A percentile compares a stretch with the other conserved stretches of the same genome.
These are phyloP conservation scores for Sporisorium graminicola DNA, from an alignment of 1,284 basidiomycete genomes.

Conservation along the genomic window DNA sequence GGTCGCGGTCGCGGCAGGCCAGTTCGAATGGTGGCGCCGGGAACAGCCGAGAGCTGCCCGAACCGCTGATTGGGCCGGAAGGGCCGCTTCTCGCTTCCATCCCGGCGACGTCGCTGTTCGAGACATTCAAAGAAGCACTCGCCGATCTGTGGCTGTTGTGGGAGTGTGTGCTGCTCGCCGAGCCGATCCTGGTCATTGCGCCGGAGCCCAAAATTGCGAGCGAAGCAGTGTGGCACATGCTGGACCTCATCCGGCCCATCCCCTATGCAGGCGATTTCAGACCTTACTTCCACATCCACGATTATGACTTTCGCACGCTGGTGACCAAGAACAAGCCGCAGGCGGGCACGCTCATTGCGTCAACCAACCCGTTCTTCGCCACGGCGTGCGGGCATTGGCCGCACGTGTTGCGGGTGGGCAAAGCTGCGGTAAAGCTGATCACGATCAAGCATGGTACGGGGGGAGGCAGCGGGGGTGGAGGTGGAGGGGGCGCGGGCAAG, in stretches of 20 bases:
- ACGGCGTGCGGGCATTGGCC: conserved; percentile 92
- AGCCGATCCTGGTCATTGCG: conserved; percentile 88
- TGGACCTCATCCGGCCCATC: conserved; percentile 88
- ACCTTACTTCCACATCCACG: conserved; percentile 96
- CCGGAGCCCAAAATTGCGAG: conserved; percentile 84
- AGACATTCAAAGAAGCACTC: conserved; percentile 71
- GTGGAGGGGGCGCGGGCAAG: conserved; percentile 1
- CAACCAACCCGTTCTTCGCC: conserved; percentile 94
- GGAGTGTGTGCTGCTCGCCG: conserved; percentile 78
- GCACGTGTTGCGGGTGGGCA: conserved; percentile 79
- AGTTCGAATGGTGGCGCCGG: not conserved
- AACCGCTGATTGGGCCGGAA: conserved; percentile 43
- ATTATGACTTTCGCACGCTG: conserved; percentile 81
- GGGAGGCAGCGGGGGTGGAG: not conserved
- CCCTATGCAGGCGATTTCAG: conserved; percentile 87
- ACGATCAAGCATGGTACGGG: conserved; percentile 33
- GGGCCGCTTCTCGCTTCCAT: conserved; percentile 76
- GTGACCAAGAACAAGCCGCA: conserved; percentile 87
- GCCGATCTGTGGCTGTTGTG: conserved; percentile 82
- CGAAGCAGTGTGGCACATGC: conserved; percentile 76
- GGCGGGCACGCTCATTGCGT: conserved; percentile 85
- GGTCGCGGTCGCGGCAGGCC: conserved; percentile 23
- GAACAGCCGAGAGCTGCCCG: conserved; percentile 29
- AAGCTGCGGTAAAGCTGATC: conserved; percentile 49
- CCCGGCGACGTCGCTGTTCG: conserved; percentile 73